phyloP scores from a whole-genome alignment of 2,329 filamentous ascomycete genomes.

The Talaromyces sp. region DNA sequence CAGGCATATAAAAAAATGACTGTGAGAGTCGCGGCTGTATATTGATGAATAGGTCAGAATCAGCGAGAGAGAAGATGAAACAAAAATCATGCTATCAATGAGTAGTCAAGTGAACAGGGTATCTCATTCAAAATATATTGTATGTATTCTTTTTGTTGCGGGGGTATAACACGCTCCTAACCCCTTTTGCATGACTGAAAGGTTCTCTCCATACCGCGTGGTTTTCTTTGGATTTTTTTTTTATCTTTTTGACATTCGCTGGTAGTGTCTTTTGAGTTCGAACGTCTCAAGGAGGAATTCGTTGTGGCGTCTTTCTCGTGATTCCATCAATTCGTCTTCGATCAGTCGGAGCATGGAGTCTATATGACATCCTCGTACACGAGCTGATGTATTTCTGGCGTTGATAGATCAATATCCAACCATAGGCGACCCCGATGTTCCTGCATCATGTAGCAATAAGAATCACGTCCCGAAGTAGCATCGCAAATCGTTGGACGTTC shows the following conservation, averaged over 20 bases:
- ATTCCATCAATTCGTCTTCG: not conserved
- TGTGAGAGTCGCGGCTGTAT: not conserved
- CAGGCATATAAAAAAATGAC: not conserved
- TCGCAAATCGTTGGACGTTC: not conserved
- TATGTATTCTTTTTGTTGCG: constrained; percentile 1
- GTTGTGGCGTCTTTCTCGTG: not conserved
- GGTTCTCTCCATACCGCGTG: not conserved
- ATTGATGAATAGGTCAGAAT: not conserved
- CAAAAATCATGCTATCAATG: not conserved
- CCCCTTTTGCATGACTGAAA: not conserved
- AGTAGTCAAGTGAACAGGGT: constrained; percentile 12
- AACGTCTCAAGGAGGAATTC: not conserved
- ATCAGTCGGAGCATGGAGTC: not conserved
- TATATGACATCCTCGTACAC: not conserved
- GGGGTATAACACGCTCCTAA: not conserved
- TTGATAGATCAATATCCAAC: not conserved
- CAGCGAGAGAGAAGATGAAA: not conserved
- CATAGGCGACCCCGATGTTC: not conserved
- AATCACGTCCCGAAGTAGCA: not conserved
- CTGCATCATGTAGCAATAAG: not conserved
- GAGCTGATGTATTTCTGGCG: not conserved
- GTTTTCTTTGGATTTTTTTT: not conserved
- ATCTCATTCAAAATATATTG: constrained; percentile 13
- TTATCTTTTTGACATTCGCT: not conserved
- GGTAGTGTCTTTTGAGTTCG: not conserved